Base-by-base conservation (phyloP, 169 alveolate species). In the Amoebophrya sp. region DNA sequence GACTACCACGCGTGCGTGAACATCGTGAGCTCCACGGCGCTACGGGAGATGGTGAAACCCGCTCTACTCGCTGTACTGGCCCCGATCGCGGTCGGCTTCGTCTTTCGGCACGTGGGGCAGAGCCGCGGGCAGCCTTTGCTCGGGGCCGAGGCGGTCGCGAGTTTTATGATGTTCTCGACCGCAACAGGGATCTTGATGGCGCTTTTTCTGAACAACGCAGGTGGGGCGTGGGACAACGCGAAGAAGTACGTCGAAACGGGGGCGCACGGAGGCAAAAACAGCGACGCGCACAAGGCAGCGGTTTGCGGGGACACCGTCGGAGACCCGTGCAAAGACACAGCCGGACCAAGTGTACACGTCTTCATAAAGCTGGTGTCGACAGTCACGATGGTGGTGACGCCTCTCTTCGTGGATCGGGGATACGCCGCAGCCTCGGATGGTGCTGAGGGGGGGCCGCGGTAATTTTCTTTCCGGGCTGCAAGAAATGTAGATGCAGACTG, bases 241-340 rank as follows among this genome's bases (percentile, higher is more conserved):
- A 96, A 96, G 94, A 96, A 96, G 89, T 96, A 94, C 89, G 92
- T 94, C 40, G 97, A 95, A 91, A 91, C 94, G 34, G 96, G 96
- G 41, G 93, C 91, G 29, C 92, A 94, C 67, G 97, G 96, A 0
- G 95, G 95, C 26, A 95, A 95, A 88, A 92, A 92, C 67, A 91
- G 95, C 48, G 95, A 93, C 0, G 95, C 94, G 18, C 96, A 93
- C 91, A 95, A 93, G 91, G 94, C 95, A 18, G 93, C 96, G 69
- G 95, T 94, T 4, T 92, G 92, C 69, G 98, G 98, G 89, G 98
- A 96, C 91, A 96, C 98, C 40, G 98, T 96, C 88, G 98, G 98
- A 29, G 98, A 96, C 90, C 98, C 98, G 48, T 93, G 96, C 43
- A 96, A 96, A 93, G 98, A 96, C 92, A 96, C 98, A n/a, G 95